phyloP scores from a whole-genome alignment of 208 protist genomes.

The Trypanosoma platydactyli region DNA sequence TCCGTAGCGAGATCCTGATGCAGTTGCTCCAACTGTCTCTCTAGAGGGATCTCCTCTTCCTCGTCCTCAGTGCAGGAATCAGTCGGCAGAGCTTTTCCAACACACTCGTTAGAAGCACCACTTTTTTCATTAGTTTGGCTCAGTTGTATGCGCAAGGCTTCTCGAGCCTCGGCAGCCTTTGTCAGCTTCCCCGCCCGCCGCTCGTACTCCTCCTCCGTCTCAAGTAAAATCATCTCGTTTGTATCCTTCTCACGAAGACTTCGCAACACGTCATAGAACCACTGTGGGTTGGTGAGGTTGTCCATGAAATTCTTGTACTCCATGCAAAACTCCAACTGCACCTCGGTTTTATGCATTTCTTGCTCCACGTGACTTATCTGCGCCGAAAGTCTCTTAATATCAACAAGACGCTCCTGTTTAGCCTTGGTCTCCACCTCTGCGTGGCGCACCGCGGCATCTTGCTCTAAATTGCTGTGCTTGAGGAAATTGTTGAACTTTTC shows the following conservation, averaged over 20 bases:
- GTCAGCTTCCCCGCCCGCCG: slow-evolving; percentile 31
- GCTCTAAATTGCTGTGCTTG: slow-evolving; percentile 95
- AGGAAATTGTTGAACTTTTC: slow-evolving; percentile 95
- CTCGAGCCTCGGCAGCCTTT: slow-evolving; percentile 14
- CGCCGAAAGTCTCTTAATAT: slow-evolving; percentile 95
- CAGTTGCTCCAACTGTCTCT: slow-evolving; percentile 55
- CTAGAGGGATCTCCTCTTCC: slow-evolving; percentile 43
- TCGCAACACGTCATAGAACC: slow-evolving; percentile 80
- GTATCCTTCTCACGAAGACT: slow-evolving; percentile 65
- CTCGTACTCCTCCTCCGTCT: slow-evolving; percentile 54
- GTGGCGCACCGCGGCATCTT: slow-evolving; percentile 93
- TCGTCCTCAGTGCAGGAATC: slow-evolving; percentile 22
- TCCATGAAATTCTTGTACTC: slow-evolving; percentile 94
- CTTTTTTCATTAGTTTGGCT: background rate
- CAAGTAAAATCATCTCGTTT: slow-evolving; percentile 53
- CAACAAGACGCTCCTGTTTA: slow-evolving; percentile 91
- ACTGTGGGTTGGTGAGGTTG: slow-evolving; percentile 81
- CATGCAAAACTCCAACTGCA: slow-evolving; percentile 91
- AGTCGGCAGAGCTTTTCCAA: background rate
- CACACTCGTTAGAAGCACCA: background rate
- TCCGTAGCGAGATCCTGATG: slow-evolving; percentile 51
- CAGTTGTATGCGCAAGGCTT: background rate
- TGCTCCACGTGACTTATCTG: slow-evolving; percentile 85
- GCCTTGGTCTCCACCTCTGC: slow-evolving; percentile 91
- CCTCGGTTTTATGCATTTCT: slow-evolving; percentile 90